Conservation (phyloP, 75 land plant genomes). For the Sequoia sempervirens region DNA sequence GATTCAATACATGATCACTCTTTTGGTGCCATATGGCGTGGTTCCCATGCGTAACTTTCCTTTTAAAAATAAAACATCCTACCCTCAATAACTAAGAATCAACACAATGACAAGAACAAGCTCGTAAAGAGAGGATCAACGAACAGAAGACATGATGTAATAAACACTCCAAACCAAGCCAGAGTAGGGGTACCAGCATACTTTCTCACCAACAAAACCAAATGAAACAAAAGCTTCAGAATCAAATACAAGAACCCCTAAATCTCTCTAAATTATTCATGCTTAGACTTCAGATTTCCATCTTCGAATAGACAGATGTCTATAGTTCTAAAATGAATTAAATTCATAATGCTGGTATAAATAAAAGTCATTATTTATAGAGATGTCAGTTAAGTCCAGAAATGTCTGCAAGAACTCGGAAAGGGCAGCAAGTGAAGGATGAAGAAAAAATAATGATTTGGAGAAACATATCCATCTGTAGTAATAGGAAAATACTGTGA, state of each 20-base stretch:
- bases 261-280: background rate
- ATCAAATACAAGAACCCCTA: background rate
- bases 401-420: background rate
- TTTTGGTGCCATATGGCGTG: background rate
- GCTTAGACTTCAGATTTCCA: background rate
- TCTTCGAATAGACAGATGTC: background rate
- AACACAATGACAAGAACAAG: background rate
- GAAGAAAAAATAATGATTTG: background rate
- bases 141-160: background rate
- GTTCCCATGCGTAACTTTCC: background rate
- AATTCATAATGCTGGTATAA: background rate
- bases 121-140: background rate
- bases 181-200: background rate
- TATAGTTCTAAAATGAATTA: background rate
- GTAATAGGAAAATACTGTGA: background rate
- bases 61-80: background rate
- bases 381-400: background rate
- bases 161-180: constrained; percentile 1
- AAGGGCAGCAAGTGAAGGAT: constrained; percentile 5
- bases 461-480: background rate
- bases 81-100: background rate
- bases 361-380: background rate
- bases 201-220: background rate
- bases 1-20: background rate
- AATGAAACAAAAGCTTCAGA: background rate